Percentiles rank a stretch among this genome's conserved stretches.
These are phyloP conservation scores for Aspergillus novofumigatus DNA, from an alignment of 2,329 filamentous ascomycete genomes.

Conservation along the genomic window DNA sequence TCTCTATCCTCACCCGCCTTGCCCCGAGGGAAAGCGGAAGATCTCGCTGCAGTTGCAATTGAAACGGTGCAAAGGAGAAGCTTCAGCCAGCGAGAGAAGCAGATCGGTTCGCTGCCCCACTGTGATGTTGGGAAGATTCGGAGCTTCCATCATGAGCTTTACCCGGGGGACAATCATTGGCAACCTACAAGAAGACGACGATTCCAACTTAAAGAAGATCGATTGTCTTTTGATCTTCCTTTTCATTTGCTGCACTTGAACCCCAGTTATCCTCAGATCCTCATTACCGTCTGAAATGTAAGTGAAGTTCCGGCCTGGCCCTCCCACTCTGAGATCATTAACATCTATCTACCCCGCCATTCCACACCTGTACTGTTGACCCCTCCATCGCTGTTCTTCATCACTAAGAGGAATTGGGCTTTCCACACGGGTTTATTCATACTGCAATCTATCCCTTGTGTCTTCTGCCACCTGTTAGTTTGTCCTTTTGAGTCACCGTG, in stretches of 20 bases:
- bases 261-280: not conserved
- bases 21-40: slow-evolving; percentile 35
- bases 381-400: not conserved
- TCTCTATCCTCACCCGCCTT: slow-evolving; percentile 20
- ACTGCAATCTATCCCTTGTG: not conserved
- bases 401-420: not conserved
- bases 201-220: not conserved
- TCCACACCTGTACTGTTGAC: not conserved
- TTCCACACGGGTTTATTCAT: not conserved
- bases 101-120: slow-evolving; percentile 31
- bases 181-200: not conserved
- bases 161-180: slow-evolving; percentile 17
- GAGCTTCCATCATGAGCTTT: slow-evolving; percentile 28
- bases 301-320: not conserved
- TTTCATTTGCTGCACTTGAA: not conserved
- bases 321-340: not conserved
- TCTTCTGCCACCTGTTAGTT: not conserved
- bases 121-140: slow-evolving; percentile 36
- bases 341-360: slow-evolving; percentile 1
- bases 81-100: slow-evolving; percentile 25
- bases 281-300: not conserved
- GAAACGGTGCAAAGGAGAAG: slow-evolving; percentile 22
- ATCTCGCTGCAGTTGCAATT: slow-evolving; percentile 29
- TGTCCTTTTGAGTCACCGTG: not conserved
- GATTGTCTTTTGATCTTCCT: slow-evolving; percentile 2